Evolutionary conservation across 148 eudicot species (phyloP), one percentile per base, ranked within the genome.

Genomic region (Euryodendron excelsum): DNA sequence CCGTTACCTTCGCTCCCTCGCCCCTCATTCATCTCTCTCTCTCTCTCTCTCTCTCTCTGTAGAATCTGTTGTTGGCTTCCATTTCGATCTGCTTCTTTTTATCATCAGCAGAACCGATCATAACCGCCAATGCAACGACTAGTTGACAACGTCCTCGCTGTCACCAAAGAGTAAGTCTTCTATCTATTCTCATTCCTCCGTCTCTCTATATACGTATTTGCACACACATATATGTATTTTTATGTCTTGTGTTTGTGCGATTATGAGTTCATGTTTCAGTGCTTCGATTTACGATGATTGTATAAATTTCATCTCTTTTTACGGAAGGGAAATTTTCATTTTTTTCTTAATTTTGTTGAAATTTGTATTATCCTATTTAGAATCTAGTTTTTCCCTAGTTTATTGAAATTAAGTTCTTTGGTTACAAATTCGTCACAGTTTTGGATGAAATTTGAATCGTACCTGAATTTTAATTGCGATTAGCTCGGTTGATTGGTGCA

Each of bases 111-210:
- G 58, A 5, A 70, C 25, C 34, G 28, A 69, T 23, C 18, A 33
- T 61, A 41, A 15, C 28, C 75, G 8, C 71, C 75, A 70, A 88
- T 90, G 90, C 93, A 90, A 78, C 86, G 93, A 73, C 66, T 82
- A 55, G 93, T 90, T 81, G 93, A 90, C 84, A 87, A 80, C 84
- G 86, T 82, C 85, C 85, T 90, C 64, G 93, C 93, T 62, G 83
- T 87, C 48, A 85, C 91, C 83, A 90, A 90, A 81, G 93, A 90
- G 93, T 90, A 45, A 83, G 91, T 79, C 56, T 41, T 53, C 66
- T 8, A 37, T 74, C 50, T 13, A 52, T 30, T 28, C 20, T 39
- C 39, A 5, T 65, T 23, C 44, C 11, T 55, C 52, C 30, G 62
- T 59, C 20, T 47, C 50, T 70, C n/a, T 79, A 0, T 48, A 31